Percentiles rank a stretch among this genome's conserved stretches.
Evolutionary conservation across 495 filamentous ascomycete genomes (phyloP).

Genomic region (Neurospora sp.): DNA sequence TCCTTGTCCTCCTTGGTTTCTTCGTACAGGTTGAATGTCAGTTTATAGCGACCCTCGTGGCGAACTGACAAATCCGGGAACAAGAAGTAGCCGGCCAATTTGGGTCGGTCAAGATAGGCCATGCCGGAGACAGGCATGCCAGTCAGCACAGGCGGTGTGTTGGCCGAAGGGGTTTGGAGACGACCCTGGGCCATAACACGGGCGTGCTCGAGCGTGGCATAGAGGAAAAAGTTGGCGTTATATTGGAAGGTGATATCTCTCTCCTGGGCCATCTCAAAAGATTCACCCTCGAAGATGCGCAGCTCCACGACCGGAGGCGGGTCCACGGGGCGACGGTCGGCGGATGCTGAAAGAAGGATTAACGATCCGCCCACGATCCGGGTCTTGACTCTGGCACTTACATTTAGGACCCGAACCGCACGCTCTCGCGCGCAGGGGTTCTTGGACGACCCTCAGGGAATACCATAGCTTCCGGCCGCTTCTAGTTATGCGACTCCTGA

Average conservation of each 20-base stretch:
- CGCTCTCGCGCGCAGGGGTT: conserved; percentile 89
- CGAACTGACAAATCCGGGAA: conserved; percentile 96
- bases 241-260: conserved; percentile 84
- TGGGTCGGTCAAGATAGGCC: conserved; percentile 88
- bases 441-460: conserved; percentile 77
- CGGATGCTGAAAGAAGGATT: conserved; percentile 54
- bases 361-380: conserved; percentile 3
- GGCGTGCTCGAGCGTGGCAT: conserved; percentile 80
- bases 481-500: conserved; percentile 51
- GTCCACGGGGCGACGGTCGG: conserved; percentile 92
- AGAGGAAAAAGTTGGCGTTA: conserved; percentile 97
- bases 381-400: conserved; percentile 34
- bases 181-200: conserved; percentile 78
- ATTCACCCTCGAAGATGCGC: conserved; percentile 73
- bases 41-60: conserved; percentile 82
- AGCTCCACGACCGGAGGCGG: conserved; percentile 94
- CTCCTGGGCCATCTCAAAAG: conserved; percentile 44
- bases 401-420: conserved; percentile 94
- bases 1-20: conserved; percentile 64
- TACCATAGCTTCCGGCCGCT: conserved; percentile 78
- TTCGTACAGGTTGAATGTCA: conserved; percentile 90
- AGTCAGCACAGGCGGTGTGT: conserved; percentile 75
- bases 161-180: conserved; percentile 49
- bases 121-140: conserved; percentile 94
- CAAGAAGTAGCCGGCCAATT: conserved; percentile 90